A percentile compares a stretch with the other conserved stretches of the same genome.
Evolutionary conservation across 2,329 filamentous ascomycete species (phyloP).

Genomic region (Aspergillus calidoustus): DNA sequence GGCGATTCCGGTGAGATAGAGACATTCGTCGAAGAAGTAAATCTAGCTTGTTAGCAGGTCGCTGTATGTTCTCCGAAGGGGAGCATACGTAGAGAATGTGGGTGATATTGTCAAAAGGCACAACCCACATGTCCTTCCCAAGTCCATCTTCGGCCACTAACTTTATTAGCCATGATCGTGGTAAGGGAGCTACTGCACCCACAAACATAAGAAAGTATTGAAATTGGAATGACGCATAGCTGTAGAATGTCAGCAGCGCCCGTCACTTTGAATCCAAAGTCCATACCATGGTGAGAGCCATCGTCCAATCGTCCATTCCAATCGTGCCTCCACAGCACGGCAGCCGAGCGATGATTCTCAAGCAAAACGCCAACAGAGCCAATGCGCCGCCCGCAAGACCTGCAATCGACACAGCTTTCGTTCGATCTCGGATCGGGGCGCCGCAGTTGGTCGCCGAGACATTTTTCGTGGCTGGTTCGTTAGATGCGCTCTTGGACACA

Average conservation of each 20-base stretch:
- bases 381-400: constrained; percentile 41
- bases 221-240: constrained; percentile 27
- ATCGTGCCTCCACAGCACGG: constrained; percentile 40
- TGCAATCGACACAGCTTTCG: constrained; percentile 34
- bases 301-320: constrained; percentile 48
- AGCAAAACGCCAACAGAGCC: constrained; percentile 38
- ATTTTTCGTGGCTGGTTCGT: constrained; percentile 46
- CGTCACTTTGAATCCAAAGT: neutral
- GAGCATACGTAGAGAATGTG: constrained; percentile 42
- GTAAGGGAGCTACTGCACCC: no score
- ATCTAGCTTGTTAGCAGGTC: constrained; percentile 29
- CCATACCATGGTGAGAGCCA: constrained; percentile 37
- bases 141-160: constrained; percentile 47
- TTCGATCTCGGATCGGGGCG: constrained; percentile 43
- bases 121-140: constrained; percentile 52
- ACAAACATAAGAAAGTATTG: constrained; percentile 32
- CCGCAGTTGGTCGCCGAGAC: constrained; percentile 45
- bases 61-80: constrained; percentile 14
- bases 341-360: constrained; percentile 45
- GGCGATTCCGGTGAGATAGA: constrained; percentile 39
- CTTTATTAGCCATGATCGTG: no score
- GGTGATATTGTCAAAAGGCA: constrained; percentile 50
- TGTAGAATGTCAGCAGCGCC: neutral
- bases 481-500: neutral
- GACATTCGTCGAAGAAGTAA: constrained; percentile 38